Conservation (phyloP, 192 early-diverging fungal genomes). For the Pilobolus umbonatus region DNA sequence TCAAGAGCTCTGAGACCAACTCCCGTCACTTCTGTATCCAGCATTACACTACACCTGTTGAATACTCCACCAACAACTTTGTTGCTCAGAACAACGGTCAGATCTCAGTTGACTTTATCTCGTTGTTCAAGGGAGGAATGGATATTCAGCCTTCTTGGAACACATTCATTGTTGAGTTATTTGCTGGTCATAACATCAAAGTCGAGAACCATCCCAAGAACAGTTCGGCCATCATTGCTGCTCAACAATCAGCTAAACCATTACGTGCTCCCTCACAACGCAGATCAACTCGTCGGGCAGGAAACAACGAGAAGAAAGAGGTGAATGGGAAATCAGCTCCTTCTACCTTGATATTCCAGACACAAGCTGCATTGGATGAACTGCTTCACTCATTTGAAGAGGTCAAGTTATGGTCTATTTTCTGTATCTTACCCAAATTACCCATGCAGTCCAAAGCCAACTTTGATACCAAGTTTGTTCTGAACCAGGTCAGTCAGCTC, state of each 20-base stretch:
- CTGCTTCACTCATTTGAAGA: constrained; percentile 70
- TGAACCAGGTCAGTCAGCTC: constrained; percentile 62
- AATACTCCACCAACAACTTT: constrained; percentile 74
- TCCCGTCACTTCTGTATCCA: constrained; percentile 59
- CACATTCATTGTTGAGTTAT: constrained; percentile 69
- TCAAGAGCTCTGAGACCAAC: constrained; percentile 30
- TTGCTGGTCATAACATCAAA: constrained; percentile 62
- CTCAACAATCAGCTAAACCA: constrained; percentile 70
- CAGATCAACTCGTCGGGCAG: constrained; percentile 28
- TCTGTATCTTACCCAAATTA: constrained; percentile 73
- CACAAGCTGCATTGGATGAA: constrained; percentile 65
- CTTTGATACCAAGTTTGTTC: constrained; percentile 60
- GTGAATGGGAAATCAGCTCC: not conserved
- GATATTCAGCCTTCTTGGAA: constrained; percentile 63
- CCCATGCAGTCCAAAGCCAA: constrained; percentile 22
- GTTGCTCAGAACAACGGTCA: constrained; percentile 66
- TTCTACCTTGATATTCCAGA: constrained; percentile 44
- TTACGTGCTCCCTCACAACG: constrained; percentile 64
- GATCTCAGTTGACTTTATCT: constrained; percentile 77
- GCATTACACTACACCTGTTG: constrained; percentile 67
- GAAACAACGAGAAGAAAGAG: not conserved
- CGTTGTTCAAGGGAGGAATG: constrained; percentile 60
- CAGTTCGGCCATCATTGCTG: constrained; percentile 63
- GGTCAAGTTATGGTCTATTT: constrained; percentile 76
- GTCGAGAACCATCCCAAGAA: constrained; percentile 67